Evolutionary conservation across 83 land plant species (phyloP).

Genomic region (Larix sibirica): DNA sequence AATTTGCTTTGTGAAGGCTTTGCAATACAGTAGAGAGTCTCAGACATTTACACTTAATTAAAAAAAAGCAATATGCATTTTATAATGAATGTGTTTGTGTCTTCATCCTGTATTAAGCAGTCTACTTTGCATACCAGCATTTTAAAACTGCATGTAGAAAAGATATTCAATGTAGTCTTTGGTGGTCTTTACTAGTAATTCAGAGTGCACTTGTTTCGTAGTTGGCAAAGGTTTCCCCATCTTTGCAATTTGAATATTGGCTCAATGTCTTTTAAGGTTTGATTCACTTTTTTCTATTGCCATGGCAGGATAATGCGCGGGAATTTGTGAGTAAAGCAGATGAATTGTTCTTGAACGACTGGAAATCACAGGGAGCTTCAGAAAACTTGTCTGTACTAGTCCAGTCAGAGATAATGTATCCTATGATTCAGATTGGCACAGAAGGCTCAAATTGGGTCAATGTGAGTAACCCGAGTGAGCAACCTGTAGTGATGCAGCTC

Average conservation of each 20-base stretch:
- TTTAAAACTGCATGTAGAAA: too few species aligned
- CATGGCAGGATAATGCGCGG: neutral
- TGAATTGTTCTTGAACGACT: constrained; percentile 40
- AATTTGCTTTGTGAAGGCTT: neutral
- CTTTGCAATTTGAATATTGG: neutral
- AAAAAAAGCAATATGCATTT: too few species aligned
- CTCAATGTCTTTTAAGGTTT: neutral
- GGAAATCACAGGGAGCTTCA: constrained; percentile 44
- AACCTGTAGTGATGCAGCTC: constrained; percentile 68
- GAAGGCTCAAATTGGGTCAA: constrained; percentile 40
- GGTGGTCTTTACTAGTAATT: too few species aligned
- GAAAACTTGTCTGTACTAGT: constrained; percentile 45
- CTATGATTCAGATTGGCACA: constrained; percentile 48
- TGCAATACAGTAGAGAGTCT: neutral
- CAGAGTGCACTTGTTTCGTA: neutral
- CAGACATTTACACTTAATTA: too few species aligned
- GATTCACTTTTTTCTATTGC: neutral
- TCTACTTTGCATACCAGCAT: too few species aligned
- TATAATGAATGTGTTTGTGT: too few species aligned
- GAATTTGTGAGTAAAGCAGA: constrained; percentile 21
- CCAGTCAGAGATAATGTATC: constrained; percentile 40
- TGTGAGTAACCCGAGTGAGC: constrained; percentile 57
- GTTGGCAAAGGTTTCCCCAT: neutral
- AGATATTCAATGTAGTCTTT: too few species aligned
- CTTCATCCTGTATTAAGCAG: too few species aligned